A percentile compares a stretch with the other conserved stretches of the same genome.
Conservation (phyloP, 2,329 filamentous ascomycete species). For the Sarocladium brachiariae region DNA sequence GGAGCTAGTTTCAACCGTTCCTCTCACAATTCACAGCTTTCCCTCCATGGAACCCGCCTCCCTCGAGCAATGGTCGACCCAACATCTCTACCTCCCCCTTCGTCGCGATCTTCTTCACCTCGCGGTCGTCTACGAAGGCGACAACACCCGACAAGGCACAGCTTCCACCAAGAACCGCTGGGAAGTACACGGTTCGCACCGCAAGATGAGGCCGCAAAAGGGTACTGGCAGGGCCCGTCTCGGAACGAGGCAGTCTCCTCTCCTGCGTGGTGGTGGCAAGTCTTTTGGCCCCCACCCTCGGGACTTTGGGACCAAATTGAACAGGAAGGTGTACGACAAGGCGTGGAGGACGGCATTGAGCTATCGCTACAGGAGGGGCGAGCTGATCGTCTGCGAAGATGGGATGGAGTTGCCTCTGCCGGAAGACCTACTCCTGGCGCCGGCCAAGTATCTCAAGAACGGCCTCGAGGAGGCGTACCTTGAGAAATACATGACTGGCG, state of each 20-base stretch:
- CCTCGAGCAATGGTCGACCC: slow-evolving; percentile 70
- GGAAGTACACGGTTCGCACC: slow-evolving; percentile 76
- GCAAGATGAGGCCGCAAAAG: slow-evolving; percentile 82
- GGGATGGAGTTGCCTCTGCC: slow-evolving; percentile 60
- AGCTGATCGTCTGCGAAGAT: slow-evolving; percentile 79
- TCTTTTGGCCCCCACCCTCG: slow-evolving; percentile 84
- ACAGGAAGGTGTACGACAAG: slow-evolving; percentile 86
- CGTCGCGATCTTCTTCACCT: slow-evolving; percentile 88
- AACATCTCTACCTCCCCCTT: slow-evolving; percentile 80
- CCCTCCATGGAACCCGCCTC: slow-evolving; percentile 77
- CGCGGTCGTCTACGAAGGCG: slow-evolving; percentile 87
- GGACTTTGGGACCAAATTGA: slow-evolving; percentile 80
- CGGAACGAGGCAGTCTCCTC: slow-evolving; percentile 74
- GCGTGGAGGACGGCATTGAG: slow-evolving; percentile 92
- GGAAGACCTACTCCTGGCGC: slow-evolving; percentile 39
- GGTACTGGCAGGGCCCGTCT: slow-evolving; percentile 73
- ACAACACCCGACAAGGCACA: slow-evolving; percentile 79
- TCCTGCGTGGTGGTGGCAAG: slow-evolving; percentile 80
- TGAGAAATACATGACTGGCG: slow-evolving; percentile 55
- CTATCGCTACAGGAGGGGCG: slow-evolving; percentile 81
- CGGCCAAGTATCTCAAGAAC: slow-evolving; percentile 35
- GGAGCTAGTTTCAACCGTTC: slow-evolving; percentile 52
- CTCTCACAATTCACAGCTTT: slow-evolving; percentile 84
- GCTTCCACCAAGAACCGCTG: slow-evolving; percentile 74
- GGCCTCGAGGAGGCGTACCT: slow-evolving; percentile 50